These are phyloP conservation scores for Salix purpurea DNA, from an alignment of 345 rosid genomes.

Conservation along the genomic window DNA sequence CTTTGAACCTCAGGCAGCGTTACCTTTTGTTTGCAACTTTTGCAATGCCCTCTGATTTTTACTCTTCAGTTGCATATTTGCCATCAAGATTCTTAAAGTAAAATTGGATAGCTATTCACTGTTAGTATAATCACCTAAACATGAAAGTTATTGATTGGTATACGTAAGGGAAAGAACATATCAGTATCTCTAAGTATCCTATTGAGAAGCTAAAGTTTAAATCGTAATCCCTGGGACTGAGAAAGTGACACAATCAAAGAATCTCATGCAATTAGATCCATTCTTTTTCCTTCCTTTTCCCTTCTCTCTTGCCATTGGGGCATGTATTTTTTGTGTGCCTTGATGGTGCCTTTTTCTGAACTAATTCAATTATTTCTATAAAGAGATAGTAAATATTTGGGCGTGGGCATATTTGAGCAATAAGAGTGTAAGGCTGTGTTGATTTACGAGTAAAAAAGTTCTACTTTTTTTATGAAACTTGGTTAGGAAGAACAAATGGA, in stretches of 20 bases:
- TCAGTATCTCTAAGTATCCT: neutral
- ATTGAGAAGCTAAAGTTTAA: neutral
- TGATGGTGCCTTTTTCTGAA: neutral
- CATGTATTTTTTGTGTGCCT: neutral
- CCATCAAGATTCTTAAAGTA: neutral
- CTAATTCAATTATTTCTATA: neutral
- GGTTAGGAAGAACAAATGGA: neutral
- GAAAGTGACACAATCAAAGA: neutral
- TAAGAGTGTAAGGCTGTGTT: neutral
- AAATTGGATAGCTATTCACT: neutral
- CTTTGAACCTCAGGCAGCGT: neutral
- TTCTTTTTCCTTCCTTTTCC: neutral
- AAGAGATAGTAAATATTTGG: neutral
- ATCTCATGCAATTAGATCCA: neutral
- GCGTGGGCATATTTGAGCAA: neutral
- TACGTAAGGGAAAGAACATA: neutral
- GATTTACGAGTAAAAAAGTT: neutral
- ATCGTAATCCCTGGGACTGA: neutral
- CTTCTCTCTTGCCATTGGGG: neutral
- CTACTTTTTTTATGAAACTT: neutral
- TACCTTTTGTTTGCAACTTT: neutral
- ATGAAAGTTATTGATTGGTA: neutral
- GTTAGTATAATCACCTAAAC: neutral
- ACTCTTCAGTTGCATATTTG: neutral
- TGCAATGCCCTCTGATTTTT: conserved; percentile 1